A percentile compares a stretch with the other conserved stretches of the same genome.
These are phyloP conservation scores for Fomitopsis schrenkii DNA, from an alignment of 1,284 basidiomycete genomes.

Conservation along the genomic window DNA sequence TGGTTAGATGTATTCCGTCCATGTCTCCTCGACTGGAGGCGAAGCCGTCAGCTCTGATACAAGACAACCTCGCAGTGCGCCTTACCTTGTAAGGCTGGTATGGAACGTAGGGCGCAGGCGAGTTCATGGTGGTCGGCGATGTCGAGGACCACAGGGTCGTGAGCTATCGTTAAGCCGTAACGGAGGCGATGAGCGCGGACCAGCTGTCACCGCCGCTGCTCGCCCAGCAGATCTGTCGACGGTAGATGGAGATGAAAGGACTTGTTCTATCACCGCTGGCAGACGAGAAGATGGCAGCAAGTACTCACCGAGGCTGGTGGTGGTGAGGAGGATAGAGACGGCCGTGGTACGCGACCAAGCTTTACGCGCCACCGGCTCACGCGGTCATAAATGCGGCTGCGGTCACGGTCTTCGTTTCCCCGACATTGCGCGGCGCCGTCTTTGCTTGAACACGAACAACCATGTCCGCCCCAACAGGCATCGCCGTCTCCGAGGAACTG, in stretches of 20 bases:
- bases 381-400: background rate
- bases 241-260: background rate
- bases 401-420: background rate
- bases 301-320: background rate
- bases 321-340: background rate
- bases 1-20: conserved; percentile 49
- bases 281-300: background rate
- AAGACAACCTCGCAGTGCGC: conserved; percentile 2
- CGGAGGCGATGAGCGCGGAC: background rate
- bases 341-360: background rate
- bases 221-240: background rate
- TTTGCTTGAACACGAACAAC: background rate
- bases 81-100: conserved; percentile 73
- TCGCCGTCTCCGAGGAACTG: conserved; percentile 51
- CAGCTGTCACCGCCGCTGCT: background rate
- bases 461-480: conserved; percentile 73
- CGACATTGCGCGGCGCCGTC: background rate
- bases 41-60: conserved; percentile 6
- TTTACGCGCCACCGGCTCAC: background rate
- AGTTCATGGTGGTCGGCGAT: conserved; percentile 14
- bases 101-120: conserved; percentile 40
- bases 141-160: conserved; percentile 1
- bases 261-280: background rate
- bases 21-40: conserved; percentile 62
- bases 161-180: background rate